phyloP scores from a whole-genome alignment of 352 stramenopile genomes.

The Pythium biforme region DNA sequence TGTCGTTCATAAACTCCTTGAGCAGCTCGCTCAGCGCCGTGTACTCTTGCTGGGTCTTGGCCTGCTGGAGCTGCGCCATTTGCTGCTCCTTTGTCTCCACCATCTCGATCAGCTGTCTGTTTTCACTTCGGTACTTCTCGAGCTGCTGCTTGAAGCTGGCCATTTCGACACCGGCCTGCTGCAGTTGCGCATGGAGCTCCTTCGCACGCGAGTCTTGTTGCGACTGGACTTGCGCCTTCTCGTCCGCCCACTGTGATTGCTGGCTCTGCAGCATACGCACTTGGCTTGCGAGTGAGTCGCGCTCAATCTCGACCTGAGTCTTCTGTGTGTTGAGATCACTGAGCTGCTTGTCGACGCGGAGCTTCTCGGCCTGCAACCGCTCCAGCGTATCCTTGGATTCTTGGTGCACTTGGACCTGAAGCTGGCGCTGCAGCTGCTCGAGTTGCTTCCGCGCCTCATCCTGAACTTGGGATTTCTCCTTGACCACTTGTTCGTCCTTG shows the following conservation, averaged over 20 bases:
- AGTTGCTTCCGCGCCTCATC: constrained; percentile 63
- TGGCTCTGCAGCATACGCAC: constrained; percentile 51
- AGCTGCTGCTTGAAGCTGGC: constrained; percentile 43
- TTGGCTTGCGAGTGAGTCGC: constrained; percentile 44
- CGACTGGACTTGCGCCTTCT: constrained; percentile 44
- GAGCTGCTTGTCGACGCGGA: constrained; percentile 42
- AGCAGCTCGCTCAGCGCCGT: constrained; percentile 62
- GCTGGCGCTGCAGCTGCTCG: constrained; percentile 50
- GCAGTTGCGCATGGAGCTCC: constrained; percentile 49
- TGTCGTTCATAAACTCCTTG: constrained; percentile 88
- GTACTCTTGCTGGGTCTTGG: constrained; percentile 54
- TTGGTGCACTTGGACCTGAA: constrained; percentile 58
- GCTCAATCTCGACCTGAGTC: constrained; percentile 54
- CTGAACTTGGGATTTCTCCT: constrained; percentile 55
- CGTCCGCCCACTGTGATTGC: constrained; percentile 57
- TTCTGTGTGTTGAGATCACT: constrained; percentile 40
- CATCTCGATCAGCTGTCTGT: constrained; percentile 48
- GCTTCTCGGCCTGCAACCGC: constrained; percentile 43
- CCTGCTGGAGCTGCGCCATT: constrained; percentile 41
- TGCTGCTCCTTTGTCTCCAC: constrained; percentile 48
- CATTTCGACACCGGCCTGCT: constrained; percentile 44
- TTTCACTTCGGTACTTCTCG: constrained; percentile 42
- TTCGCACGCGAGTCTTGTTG: constrained; percentile 47
- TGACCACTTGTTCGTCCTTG: constrained; percentile 56
- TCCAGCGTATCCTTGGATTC: constrained; percentile 52